Evolutionary conservation across 2,329 filamentous ascomycete genomes (phyloP).

Genomic region (Fusarium drepaniforme): DNA sequence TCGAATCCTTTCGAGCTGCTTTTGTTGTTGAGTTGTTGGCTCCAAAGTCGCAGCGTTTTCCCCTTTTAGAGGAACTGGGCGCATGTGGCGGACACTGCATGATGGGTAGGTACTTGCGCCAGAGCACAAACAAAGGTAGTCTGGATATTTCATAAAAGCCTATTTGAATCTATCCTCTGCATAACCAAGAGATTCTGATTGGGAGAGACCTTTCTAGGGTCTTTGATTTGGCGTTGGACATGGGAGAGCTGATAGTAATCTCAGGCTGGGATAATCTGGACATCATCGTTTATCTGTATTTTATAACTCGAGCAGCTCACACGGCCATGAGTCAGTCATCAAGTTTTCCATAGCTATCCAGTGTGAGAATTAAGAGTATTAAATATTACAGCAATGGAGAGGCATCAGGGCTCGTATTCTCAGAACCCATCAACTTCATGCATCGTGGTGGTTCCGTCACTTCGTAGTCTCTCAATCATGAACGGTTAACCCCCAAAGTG

Average conservation of each 20-base stretch:
- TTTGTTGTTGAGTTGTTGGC: not conserved
- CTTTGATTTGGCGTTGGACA: not conserved
- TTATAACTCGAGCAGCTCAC: not conserved
- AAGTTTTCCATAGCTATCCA: not conserved
- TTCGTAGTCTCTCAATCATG: not conserved
- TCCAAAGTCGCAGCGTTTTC: not conserved
- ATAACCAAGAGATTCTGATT: not conserved
- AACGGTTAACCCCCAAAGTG: not conserved
- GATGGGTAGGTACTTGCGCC: constrained; percentile 1
- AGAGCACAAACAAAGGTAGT: not conserved
- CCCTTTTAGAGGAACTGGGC: not conserved
- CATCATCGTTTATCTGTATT: not conserved
- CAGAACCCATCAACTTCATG: not conserved
- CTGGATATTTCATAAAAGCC: not conserved
- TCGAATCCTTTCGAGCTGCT: not conserved
- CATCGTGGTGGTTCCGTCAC: not conserved
- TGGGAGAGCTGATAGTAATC: not conserved
- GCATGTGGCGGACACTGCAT: not conserved
- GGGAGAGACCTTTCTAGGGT: not conserved
- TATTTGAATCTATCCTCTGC: not conserved
- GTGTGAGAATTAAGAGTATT: not conserved
- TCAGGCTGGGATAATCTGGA: not conserved
- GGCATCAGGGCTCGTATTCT: not conserved
- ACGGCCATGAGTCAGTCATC: not conserved
- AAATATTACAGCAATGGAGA: not conserved